Conservation (phyloP, 768 basidiomycete genomes). For the Serendipita vermifera region DNA sequence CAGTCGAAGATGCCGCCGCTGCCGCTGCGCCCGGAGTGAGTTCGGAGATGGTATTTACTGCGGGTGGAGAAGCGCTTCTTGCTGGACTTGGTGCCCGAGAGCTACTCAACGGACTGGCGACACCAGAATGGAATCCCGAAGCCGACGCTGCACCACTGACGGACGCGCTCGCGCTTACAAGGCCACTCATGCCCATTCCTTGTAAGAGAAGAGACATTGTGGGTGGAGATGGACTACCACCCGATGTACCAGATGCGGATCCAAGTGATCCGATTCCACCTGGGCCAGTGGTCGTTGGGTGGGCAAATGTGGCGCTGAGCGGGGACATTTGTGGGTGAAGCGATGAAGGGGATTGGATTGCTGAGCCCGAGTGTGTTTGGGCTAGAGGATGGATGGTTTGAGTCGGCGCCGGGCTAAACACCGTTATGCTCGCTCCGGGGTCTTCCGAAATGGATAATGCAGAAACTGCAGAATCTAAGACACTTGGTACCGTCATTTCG, state of each 20-base stretch:
- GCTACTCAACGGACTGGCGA: slow-evolving; percentile 6
- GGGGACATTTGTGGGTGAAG: background rate
- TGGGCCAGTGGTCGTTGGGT: background rate
- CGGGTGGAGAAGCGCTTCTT: background rate
- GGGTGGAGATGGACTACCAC: background rate
- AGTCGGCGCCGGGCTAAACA: background rate
- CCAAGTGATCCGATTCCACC: background rate
- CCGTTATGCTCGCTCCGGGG: slow-evolving; percentile 6
- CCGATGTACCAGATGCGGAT: slow-evolving; percentile 1
- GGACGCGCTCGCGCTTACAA: slow-evolving; percentile 3
- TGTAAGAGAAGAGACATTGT: slow-evolving; percentile 4
- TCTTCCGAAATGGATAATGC: slow-evolving; percentile 34
- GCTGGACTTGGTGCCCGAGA: slow-evolving; percentile 6
- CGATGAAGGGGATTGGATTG: slow-evolving; percentile 4
- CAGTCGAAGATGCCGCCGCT: background rate
- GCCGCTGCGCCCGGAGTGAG: background rate
- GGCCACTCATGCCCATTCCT: slow-evolving; percentile 6
- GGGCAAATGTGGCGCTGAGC: background rate
- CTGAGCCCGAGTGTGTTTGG: background rate
- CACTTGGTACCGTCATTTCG: slow-evolving; percentile 72
- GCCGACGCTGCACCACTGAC: slow-evolving; percentile 4
- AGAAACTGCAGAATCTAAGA: slow-evolving; percentile 70
- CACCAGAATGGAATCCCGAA: slow-evolving; percentile 5
- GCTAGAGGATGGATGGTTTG: background rate
- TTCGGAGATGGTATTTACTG: background rate